Evolutionary conservation across 208 protist genomes (phyloP).

Genomic region (Trypanosoma caninum): DNA sequence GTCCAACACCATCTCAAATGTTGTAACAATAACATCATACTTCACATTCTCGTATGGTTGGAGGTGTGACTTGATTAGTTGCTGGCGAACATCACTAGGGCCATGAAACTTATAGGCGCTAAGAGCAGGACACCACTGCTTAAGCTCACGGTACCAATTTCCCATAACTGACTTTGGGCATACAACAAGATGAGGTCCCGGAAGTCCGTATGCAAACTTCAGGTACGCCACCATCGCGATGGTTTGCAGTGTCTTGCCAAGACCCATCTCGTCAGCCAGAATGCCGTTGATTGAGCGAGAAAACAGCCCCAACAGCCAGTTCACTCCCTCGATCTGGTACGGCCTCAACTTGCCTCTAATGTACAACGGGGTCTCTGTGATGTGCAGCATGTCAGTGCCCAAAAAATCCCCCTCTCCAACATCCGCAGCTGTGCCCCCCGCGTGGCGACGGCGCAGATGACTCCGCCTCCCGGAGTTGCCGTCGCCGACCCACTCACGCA

Average conservation of each 20-base stretch:
- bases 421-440: conserved; percentile 20
- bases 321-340: conserved; percentile 98
- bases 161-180: conserved; percentile 96
- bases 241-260: conserved; percentile 96
- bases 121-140: conserved; percentile 95
- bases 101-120: conserved; percentile 94
- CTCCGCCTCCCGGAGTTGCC: conserved; percentile 5
- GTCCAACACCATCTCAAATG: conserved; percentile 95
- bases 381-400: conserved; percentile 57
- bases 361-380: conserved; percentile 86
- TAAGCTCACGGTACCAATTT: conserved; percentile 98
- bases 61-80: conserved; percentile 62
- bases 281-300: conserved; percentile 97
- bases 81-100: conserved; percentile 86
- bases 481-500: conserved; percentile 61
- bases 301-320: conserved; percentile 97
- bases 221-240: conserved; percentile 96
- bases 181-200: conserved; percentile 96
- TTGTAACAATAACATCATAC: conserved; percentile 95
- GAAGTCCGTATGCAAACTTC: conserved; percentile 85
- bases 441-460: conserved; percentile 20
- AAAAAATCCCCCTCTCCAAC: conserved; percentile 49
- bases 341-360: conserved; percentile 91
- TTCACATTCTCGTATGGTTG: conserved; percentile 47
- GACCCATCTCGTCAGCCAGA: conserved; percentile 99